These are phyloP conservation scores for Metschnikowia proteae DNA, from an alignment of 805 yeast species.

Conservation along the genomic window DNA sequence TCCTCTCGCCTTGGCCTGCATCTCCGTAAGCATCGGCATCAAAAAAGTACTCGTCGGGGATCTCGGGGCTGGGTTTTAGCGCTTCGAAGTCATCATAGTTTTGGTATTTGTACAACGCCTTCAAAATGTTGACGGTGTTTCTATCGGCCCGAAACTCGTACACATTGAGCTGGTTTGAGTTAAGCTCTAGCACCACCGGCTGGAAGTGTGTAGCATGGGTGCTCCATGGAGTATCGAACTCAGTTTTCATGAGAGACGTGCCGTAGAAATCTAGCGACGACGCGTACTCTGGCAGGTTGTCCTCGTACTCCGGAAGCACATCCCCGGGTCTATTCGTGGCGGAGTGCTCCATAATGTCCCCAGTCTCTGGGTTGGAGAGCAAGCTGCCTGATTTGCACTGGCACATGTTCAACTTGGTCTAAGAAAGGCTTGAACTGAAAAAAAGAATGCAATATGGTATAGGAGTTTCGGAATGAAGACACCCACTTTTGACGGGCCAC, in stretches of 20 bases:
- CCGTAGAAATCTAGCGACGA: constrained; percentile 35
- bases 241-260: constrained; percentile 30
- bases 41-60: constrained; percentile 19
- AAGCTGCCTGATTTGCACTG: not conserved
- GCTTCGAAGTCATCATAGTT: constrained; percentile 21
- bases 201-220: constrained; percentile 27
- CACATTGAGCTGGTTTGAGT: constrained; percentile 37
- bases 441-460: not conserved
- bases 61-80: constrained; percentile 1
- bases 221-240: constrained; percentile 37
- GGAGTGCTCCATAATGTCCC: not conserved
- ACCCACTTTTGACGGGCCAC: too few species aligned
- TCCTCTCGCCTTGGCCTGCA: constrained; percentile 1
- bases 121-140: constrained; percentile 21
- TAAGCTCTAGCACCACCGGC: constrained; percentile 38
- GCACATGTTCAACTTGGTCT: not conserved
- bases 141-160: constrained; percentile 26
- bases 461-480: too few species aligned
- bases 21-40: constrained; percentile 35
- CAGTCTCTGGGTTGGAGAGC: not conserved
- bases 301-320: constrained; percentile 16
- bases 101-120: constrained; percentile 28
- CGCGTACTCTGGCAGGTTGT: constrained; percentile 28
- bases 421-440: not conserved
- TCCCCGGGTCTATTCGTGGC: not conserved